phyloP scores from a whole-genome alignment of 2,329 filamentous ascomycete genomes.

The Aspergillus sp. region DNA sequence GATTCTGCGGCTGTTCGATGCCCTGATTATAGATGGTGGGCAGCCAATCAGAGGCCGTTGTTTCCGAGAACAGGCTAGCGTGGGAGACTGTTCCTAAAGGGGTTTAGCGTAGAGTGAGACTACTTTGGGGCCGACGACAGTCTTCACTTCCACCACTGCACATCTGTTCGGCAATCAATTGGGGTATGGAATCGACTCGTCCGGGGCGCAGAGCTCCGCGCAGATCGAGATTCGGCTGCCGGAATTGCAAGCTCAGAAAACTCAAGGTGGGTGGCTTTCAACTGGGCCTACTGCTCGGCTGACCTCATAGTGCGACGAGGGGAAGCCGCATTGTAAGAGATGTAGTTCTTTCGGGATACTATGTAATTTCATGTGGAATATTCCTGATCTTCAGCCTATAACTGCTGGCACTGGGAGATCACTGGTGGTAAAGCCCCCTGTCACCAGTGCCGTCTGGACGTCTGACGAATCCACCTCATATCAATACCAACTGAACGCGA shows the following conservation, averaged over 20 bases:
- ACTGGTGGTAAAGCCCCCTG: constrained; percentile 19
- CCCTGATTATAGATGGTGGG: background rate
- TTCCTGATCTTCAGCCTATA: constrained; percentile 41
- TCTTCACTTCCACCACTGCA: background rate
- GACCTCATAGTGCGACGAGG: constrained; percentile 47
- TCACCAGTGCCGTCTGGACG: constrained; percentile 38
- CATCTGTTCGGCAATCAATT: background rate
- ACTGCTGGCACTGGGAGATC: constrained; percentile 19
- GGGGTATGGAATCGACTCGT: background rate
- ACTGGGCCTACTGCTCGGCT: constrained; percentile 1
- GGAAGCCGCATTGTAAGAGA: constrained; percentile 44
- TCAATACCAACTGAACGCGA: constrained; percentile 38
- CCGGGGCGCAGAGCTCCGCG: constrained; percentile 9
- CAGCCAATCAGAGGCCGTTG: constrained; percentile 23
- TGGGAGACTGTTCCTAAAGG: too few species aligned
- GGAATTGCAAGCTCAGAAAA: constrained; percentile 54
- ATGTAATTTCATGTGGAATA: constrained; percentile 44
- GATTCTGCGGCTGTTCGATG: background rate
- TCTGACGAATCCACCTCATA: constrained; percentile 32
- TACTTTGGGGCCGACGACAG: too few species aligned
- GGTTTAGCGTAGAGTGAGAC: too few species aligned
- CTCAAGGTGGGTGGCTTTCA: constrained; percentile 43
- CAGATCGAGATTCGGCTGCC: constrained; percentile 50
- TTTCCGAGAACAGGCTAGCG: constrained; percentile 16
- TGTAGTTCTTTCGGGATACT: constrained; percentile 47